Evolutionary conservation across 139 green algal species (phyloP).

Genomic region (Coelastrella sp.): DNA sequence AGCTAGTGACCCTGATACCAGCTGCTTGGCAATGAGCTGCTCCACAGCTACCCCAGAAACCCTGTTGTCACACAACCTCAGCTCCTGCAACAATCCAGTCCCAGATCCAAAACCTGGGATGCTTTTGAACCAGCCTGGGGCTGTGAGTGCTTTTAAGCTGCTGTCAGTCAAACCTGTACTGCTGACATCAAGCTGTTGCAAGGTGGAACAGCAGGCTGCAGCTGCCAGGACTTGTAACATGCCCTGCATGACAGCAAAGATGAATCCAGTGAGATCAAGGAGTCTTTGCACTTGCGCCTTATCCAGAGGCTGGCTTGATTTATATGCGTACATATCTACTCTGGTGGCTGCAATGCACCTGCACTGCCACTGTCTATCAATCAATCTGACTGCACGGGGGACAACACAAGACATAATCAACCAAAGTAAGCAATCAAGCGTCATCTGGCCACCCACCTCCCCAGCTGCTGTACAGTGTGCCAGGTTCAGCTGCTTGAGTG

Average conservation of each 20-base stretch:
- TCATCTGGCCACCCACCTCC: not conserved
- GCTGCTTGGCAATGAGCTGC: not conserved
- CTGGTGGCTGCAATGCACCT: too few relatives aligned
- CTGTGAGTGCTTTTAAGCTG: not conserved
- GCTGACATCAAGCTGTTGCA: constrained; percentile 21
- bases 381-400: too few relatives aligned
- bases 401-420: too few relatives aligned
- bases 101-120: not conserved
- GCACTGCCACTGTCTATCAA: too few relatives aligned
- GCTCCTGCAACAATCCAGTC: not conserved
- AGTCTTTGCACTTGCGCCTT: too few relatives aligned
- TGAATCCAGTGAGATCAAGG: not conserved
- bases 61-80: not conserved
- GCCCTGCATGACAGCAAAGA: not conserved
- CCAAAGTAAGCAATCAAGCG: too few relatives aligned
- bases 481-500: not conserved
- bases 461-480: not conserved
- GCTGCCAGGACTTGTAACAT: not conserved
- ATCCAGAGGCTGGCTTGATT: too few relatives aligned
- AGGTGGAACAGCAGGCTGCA: not conserved
- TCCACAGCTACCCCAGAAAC: not conserved
- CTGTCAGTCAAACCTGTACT: not conserved
- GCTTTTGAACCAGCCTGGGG: not conserved
- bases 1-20: not conserved
- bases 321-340: too few relatives aligned